A percentile compares a stretch with the other conserved stretches of the same genome.
Conservation (phyloP, 2,329 filamentous ascomycete genomes). For the Apiospora koreana region DNA sequence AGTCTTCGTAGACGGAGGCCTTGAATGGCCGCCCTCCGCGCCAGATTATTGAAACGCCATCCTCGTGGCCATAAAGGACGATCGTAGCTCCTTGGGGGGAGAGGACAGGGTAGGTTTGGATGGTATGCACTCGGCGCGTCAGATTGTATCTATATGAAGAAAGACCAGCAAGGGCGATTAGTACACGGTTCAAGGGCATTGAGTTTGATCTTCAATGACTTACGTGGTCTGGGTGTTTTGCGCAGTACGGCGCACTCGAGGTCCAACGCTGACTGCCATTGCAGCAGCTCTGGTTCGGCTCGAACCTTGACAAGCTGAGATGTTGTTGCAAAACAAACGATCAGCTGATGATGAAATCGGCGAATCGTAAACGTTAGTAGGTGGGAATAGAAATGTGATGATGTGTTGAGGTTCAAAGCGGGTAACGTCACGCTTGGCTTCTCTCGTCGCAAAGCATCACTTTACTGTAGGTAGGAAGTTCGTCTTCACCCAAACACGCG, state of each 20-base stretch:
- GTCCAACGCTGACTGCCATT: slow-evolving; percentile 30
- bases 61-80: slow-evolving; percentile 64
- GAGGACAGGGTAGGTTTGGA: slow-evolving; percentile 61
- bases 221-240: slow-evolving; percentile 40
- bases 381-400: background rate
- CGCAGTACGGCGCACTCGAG: slow-evolving; percentile 37
- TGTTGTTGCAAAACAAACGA: background rate
- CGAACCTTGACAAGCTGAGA: background rate
- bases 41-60: slow-evolving; percentile 63
- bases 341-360: background rate
- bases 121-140: slow-evolving; percentile 57
- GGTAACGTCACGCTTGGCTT: background rate
- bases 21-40: slow-evolving; percentile 64
- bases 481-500: background rate
- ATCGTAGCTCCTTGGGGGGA: slow-evolving; percentile 66
- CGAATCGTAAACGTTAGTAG: background rate
- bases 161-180: slow-evolving; percentile 16
- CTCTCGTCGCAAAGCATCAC: background rate
- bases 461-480: background rate
- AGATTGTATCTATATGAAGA: slow-evolving; percentile 66
- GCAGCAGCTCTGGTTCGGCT: background rate
- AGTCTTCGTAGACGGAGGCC: slow-evolving; percentile 35
- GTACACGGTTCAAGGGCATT: background rate
- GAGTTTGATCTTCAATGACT: slow-evolving; percentile 12
- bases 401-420: background rate